Base-by-base conservation (phyloP, 2,329 filamentous ascomycete genomes). In the Alternaria conjuncta region DNA sequence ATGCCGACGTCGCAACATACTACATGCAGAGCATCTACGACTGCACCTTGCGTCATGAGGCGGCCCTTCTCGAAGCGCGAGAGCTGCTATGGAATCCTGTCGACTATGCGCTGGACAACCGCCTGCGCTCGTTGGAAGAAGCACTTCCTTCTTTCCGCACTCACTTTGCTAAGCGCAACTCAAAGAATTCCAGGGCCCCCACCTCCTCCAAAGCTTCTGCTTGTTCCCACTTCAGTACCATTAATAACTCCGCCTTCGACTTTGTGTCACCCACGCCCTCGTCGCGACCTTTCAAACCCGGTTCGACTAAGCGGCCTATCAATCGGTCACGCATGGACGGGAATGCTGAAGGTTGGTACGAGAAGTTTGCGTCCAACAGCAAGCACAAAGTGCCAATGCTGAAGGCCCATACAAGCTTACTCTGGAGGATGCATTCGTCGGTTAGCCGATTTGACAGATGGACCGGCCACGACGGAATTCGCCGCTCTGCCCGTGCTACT, bases 11-110 rank as follows among this genome's bases (percentile, higher is more conserved):
- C 25, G 50, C 51, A 8, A 6, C 64, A 57, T 62, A 65, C 45
- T 61, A 65, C 46, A 62, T 65, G 50, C 61, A 61, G 55, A 65
- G 63, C 58, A 61, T 65, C 28, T 60, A 45, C 55, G 55, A 65
- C 53, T 59, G 55, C 32, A 62, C 59, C 15, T 45, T 65, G 55
- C 55, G 63, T 23, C 62, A 62, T 36, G 58, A 65, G 51, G 56
- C 59, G 26, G 44, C 60, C 18, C 13, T 65, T 25, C 55, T 61
- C 2, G 49, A 59, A 43, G 63, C 63, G 26, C 21, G 63, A 23
- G 57, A 56, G 46, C 55, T 65, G 55, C 43, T 65, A n/a, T 54
- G 55, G 63, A 62, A 65, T 18, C 59, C 62, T 26, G 54, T 65
- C 25, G 63, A 61, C 6, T 65, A 55, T 36, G 59, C 63, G 44